A percentile compares a stretch with the other conserved stretches of the same genome.
phyloP scores from a whole-genome alignment of 192 early-diverging fungal genomes.

The Entomortierella beljakovae region DNA sequence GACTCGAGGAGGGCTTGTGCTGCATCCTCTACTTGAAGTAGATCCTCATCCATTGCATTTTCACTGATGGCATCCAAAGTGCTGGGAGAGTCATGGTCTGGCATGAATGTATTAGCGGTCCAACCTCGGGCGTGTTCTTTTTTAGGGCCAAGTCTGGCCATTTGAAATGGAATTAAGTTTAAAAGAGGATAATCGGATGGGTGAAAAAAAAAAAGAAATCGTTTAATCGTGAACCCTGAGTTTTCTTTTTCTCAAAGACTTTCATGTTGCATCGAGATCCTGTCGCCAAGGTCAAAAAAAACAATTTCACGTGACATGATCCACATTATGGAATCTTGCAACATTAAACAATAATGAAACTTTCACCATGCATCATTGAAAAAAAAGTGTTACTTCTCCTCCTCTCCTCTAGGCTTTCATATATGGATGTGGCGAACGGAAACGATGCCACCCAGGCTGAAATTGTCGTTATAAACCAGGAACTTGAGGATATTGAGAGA shows the following conservation, averaged over 20 bases:
- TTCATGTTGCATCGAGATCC: too few relatives aligned
- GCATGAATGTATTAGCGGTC: constrained; percentile 30
- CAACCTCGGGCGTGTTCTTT: constrained; percentile 31
- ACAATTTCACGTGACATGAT: background rate
- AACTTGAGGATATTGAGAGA: constrained; percentile 25
- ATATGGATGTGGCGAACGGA: background rate
- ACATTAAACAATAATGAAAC: too few relatives aligned
- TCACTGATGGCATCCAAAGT: constrained; percentile 40
- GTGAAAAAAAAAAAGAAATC: background rate
- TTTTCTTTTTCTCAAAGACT: too few relatives aligned
- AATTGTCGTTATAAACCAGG: constrained; percentile 29
- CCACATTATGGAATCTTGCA: too few relatives aligned
- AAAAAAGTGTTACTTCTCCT: background rate
- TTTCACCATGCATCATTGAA: too few relatives aligned
- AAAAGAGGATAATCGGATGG: background rate
- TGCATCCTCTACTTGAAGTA: background rate
- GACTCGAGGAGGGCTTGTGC: background rate
- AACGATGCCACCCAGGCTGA: constrained; percentile 14
- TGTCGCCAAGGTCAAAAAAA: too few relatives aligned
- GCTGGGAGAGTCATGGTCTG: constrained; percentile 9
- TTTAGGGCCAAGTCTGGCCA: constrained; percentile 22
- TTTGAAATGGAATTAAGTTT: constrained; percentile 1
- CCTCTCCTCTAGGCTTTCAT: too few relatives aligned
- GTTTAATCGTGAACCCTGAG: background rate
- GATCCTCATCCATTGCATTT: constrained; percentile 35